phyloP scores from a whole-genome alignment of 2,329 filamentous ascomycete species.

The Fusarium illudens region DNA sequence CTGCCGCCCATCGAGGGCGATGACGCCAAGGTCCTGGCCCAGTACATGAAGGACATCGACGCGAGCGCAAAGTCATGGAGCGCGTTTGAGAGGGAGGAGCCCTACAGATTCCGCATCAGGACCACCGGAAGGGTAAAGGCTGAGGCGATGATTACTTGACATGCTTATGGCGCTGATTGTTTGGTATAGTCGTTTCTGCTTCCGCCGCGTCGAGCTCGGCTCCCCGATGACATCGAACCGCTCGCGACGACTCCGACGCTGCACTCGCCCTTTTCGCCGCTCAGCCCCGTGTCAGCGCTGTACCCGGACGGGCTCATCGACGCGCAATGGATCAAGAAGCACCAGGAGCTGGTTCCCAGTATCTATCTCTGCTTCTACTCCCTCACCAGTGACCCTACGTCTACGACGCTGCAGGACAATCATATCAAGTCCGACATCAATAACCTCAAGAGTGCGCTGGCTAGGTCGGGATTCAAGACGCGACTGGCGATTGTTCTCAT shows the following conservation, averaged over 20 bases:
- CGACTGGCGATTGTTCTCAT: conserved; percentile 73
- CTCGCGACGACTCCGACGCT: conserved; percentile 64
- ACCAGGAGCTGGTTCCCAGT: conserved; percentile 84
- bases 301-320: conserved; percentile 92
- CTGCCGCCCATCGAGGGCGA: conserved; percentile 71
- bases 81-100: conserved; percentile 59
- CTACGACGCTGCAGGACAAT: conserved; percentile 83
- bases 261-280: conserved; percentile 90
- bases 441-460: conserved; percentile 73
- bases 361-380: conserved; percentile 83
- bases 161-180: conserved; percentile 40
- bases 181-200: conserved; percentile 60
- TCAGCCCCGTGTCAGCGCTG: conserved; percentile 81
- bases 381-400: conserved; percentile 75
- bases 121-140: conserved; percentile 79
- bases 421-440: conserved; percentile 89
- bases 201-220: conserved; percentile 64
- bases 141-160: conserved; percentile 18
- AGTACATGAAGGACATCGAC: conserved; percentile 73
- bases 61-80: conserved; percentile 73
- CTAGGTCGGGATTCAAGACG: conserved; percentile 77
- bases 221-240: conserved; percentile 60
- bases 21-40: conserved; percentile 70
- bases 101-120: conserved; percentile 73
- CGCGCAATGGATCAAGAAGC: conserved; percentile 84